Conservation (phyloP, 176 grass and related monocot species). For the Olyra latifolia region DNA sequence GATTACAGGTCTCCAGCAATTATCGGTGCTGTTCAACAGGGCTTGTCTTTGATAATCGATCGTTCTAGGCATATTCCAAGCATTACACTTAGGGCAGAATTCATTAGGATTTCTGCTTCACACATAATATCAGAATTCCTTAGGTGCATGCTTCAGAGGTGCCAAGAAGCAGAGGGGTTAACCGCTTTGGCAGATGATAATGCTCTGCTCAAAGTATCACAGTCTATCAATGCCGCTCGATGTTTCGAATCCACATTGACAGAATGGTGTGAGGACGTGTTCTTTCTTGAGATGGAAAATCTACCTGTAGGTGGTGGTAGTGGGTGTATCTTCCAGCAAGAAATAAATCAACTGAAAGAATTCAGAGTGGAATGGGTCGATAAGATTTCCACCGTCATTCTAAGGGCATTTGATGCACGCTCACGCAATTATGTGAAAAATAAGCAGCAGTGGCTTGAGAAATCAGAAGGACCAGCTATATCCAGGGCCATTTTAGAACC, state of each 20-base stretch:
- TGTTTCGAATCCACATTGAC: constrained; percentile 57
- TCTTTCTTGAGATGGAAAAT: constrained; percentile 96
- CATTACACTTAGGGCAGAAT: constrained; percentile 70
- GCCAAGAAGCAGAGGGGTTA: constrained; percentile 95
- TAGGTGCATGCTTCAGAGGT: constrained; percentile 70
- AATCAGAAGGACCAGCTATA: constrained; percentile 52
- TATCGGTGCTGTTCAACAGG: constrained; percentile 44
- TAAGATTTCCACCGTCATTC: constrained; percentile 78
- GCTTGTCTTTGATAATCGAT: constrained; percentile 79
- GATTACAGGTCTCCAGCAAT: constrained; percentile 73
- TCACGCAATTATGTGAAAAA: constrained; percentile 83
- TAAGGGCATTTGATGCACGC: constrained; percentile 74
- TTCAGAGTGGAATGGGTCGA: constrained; percentile 85
- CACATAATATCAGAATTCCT: constrained; percentile 64
- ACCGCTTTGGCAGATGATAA: constrained; percentile 91
- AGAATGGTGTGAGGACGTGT: constrained; percentile 89
- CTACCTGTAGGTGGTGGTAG: constrained; percentile 13
- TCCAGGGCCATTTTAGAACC: constrained; percentile 62
- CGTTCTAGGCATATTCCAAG: constrained; percentile 69
- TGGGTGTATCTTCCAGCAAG: constrained; percentile 63
- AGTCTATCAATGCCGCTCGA: constrained; percentile 72
- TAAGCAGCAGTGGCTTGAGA: constrained; percentile 79
- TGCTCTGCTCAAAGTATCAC: constrained; percentile 71
- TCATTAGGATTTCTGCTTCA: constrained; percentile 59
- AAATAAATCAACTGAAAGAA: constrained; percentile 52